Evolutionary conservation across 371 early-diverging fungal genomes (phyloP), one percentile per base, ranked within the genome.

Genomic region (Mortierella polycephala): DNA sequence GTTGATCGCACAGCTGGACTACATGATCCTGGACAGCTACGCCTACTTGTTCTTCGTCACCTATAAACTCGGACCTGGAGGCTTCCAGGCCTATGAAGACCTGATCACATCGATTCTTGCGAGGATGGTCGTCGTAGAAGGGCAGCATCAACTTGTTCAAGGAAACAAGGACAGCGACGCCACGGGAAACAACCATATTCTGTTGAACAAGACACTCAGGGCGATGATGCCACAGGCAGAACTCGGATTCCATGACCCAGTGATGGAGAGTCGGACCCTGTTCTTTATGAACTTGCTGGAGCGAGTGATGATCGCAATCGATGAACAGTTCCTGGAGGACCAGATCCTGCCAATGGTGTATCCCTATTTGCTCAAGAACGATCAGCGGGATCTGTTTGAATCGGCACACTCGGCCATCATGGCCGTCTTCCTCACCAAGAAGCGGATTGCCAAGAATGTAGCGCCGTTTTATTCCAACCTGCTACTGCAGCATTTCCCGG

Each of bases 341-440:
- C 68, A 82, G 63, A 76, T 89, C 12, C 62, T 89, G 20, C 87
- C 89, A 21, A 80, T 85, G 13, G 85, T 88, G n/a, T 89, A 89
- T 42, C 88, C 88, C 8, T 72, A 87, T 40, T 67, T 89, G 10
- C 84, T 81, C 44, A 70, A 70, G 56, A 80, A 83, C 37, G 80
- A 82, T 21, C 84, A 87, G 58, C 74, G 83, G 16, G 84, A 86
- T 12, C 51, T 89, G 9, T 91, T 88, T 50, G 91, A 91, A 72
- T 89, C 90, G 37, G 86, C 86, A 0, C 90, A 91, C 67, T 85
- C 89, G 5, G 86, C 85, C 10, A 75, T 87, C 0, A 83, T 91
- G 50, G 71, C 83, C 30, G 82, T 89, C 1, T 89, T 89, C 57
- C 62, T 83, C 45, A 81, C 86, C 12, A 83, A 85, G 57, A 91